Evolutionary conservation across 2,329 filamentous ascomycete species (phyloP).

Genomic region (Monilinia fructicola): DNA sequence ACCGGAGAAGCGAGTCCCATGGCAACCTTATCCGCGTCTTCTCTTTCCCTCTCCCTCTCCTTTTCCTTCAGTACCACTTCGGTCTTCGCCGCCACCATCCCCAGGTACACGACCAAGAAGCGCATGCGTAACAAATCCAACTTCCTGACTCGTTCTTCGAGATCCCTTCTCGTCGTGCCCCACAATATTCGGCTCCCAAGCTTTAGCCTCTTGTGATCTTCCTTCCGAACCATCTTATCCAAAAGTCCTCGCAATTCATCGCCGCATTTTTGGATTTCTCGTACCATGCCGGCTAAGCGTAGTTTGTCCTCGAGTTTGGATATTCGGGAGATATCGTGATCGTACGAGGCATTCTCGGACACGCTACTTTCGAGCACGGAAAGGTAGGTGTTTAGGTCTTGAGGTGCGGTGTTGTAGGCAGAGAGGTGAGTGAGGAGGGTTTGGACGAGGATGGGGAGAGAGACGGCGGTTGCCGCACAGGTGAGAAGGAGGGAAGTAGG

Average conservation of each 20-base stretch:
- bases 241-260: slow-evolving; percentile 63
- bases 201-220: slow-evolving; percentile 49
- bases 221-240: slow-evolving; percentile 49
- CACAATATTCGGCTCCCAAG: slow-evolving; percentile 48
- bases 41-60: slow-evolving; percentile 5
- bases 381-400: slow-evolving; percentile 57
- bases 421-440: slow-evolving; percentile 52
- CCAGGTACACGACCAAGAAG: slow-evolving; percentile 64
- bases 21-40: slow-evolving; percentile 4
- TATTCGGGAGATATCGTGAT: slow-evolving; percentile 58
- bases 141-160: slow-evolving; percentile 58
- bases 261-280: slow-evolving; percentile 60
- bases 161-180: slow-evolving; percentile 53
- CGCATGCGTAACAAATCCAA: slow-evolving; percentile 63
- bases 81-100: slow-evolving; percentile 50
- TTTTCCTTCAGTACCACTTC: slow-evolving; percentile 24
- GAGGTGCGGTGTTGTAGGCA: slow-evolving; percentile 58
- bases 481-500: slow-evolving; percentile 49
- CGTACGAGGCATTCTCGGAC: slow-evolving; percentile 63
- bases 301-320: slow-evolving; percentile 62
- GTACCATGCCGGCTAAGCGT: slow-evolving; percentile 56
- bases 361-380: slow-evolving; percentile 60
- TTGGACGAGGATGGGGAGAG: slow-evolving; percentile 55
- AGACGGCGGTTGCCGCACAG: slow-evolving; percentile 57
- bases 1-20: slow-evolving; percentile 2